These are phyloP conservation scores for Fraxinus dipetala DNA, from an alignment of 305 asterid genomes.

Conservation along the genomic window DNA sequence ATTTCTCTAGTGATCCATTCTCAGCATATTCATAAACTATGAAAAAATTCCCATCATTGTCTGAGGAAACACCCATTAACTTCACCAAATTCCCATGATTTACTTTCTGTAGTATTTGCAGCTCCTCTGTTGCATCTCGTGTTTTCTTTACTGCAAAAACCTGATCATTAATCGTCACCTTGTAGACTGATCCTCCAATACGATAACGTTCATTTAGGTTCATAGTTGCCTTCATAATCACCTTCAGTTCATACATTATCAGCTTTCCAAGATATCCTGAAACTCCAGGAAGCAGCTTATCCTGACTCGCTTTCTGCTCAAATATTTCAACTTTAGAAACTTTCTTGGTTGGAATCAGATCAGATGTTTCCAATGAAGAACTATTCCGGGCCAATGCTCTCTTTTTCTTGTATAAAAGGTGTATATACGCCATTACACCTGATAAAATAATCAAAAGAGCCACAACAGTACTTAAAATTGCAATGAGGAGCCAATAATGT, in stretches of 20 bases:
- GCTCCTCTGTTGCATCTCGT: conserved; percentile 53
- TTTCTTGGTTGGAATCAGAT: conserved; percentile 25
- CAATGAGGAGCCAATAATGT: conserved; percentile 24
- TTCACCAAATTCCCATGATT: conserved; percentile 67
- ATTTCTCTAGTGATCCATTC: conserved; percentile 59
- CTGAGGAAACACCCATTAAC: conserved; percentile 66
- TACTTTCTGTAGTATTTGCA: conserved; percentile 59
- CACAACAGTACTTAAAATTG: conserved; percentile 31
- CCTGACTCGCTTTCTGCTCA: conserved; percentile 35
- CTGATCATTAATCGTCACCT: conserved; percentile 43
- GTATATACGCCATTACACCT: conserved; percentile 28
- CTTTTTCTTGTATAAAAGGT: conserved; percentile 34
- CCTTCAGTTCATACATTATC: conserved; percentile 46
- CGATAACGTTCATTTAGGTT: conserved; percentile 45
- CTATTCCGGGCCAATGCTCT: conserved; percentile 26
- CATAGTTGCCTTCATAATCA: conserved; percentile 64
- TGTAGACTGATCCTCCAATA: conserved; percentile 64
- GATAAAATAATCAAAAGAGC: conserved; percentile 32
- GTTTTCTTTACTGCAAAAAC: conserved; percentile 60
- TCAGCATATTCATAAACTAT: conserved; percentile 63
- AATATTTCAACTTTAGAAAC: conserved; percentile 20
- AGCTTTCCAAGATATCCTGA: conserved; percentile 72
- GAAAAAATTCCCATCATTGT: conserved; percentile 39
- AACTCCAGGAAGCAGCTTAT: conserved; percentile 69
- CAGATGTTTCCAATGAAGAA: conserved; percentile 35